Evolutionary conservation across 805 yeast species (phyloP), one percentile per base, ranked within the genome.

Genomic region (Spathaspora passalidarum): DNA sequence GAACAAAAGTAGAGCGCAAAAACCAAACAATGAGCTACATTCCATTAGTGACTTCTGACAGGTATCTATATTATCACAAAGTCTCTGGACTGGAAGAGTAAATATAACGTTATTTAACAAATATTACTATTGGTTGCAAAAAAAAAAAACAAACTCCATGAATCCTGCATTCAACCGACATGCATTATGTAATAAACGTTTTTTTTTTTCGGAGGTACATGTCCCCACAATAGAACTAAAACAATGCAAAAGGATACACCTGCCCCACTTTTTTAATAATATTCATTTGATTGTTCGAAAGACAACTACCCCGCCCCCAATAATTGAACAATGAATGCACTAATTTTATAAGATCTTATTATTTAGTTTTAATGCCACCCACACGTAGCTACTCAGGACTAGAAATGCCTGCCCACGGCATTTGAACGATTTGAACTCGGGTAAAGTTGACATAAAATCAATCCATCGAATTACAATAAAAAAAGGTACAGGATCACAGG

Each of bases 201-300:
- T 29, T 29, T 29, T 29, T 29, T 29, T 29, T 29, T 29, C 34
- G 34, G 34, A 29, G 3, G 34, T 29, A 29, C 34, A 29, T 29
- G 34, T 29, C 34, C 34, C 34, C 34, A 29, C 34, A 29, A 29
- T 29, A n/a, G 14, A 29, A n/a, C n/a, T n/a, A n/a, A 29, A 29
- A 29, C n/a, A 29, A 26, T 26, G n/a, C 9, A 22, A 9, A 22
- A 5, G 34, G 34, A 29, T 29, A 8, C 34, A 29, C 34, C 34
- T 29, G 34, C 34, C 34, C 34, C 34, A 29, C 34, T 29, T 29
- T 29, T 29, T 13, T 29, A 9, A 22, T 22, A 22, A 29, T 29
- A n/a, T 29, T 29, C 14, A n/a, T 29, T 2, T 4, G 8, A 13
- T 29, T 11, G 14, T 29, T 29, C 14, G 14, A n/a, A 29, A 13